These are phyloP conservation scores for Pseudogymnoascus sp. DNA, from an alignment of 2,329 filamentous ascomycete species.

Conservation along the genomic window DNA sequence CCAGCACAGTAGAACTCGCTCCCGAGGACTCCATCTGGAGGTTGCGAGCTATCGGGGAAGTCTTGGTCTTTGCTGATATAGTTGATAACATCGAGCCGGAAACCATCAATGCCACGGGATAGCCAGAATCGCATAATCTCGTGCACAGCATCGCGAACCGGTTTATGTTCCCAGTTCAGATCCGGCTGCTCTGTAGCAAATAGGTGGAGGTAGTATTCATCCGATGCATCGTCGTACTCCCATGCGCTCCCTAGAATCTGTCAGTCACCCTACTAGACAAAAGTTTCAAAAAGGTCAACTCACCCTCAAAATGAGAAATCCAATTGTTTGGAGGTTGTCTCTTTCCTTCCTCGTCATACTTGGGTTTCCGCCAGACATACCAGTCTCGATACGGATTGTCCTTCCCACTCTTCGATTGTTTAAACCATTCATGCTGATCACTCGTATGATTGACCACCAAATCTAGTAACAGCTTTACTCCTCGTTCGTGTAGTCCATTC, in stretches of 20 bases:
- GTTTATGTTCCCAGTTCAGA: conserved; percentile 61
- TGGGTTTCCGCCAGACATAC: conserved; percentile 54
- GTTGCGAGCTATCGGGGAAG: conserved; percentile 43
- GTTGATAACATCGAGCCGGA: conserved; percentile 57
- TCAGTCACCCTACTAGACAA: not conserved
- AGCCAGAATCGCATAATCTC: conserved; percentile 63
- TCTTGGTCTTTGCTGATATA: conserved; percentile 50
- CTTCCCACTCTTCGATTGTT: conserved; percentile 41
- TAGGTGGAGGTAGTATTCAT: conserved; percentile 45
- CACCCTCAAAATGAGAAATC: conserved; percentile 35
- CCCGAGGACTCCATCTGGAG: conserved; percentile 35
- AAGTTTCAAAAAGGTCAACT: conserved; percentile 32
- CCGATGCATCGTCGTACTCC: conserved; percentile 39
- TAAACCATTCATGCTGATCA: conserved; percentile 45
- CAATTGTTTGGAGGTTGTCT: conserved; percentile 52
- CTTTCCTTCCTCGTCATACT: conserved; percentile 43
- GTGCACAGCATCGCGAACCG: conserved; percentile 56
- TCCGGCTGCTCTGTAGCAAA: conserved; percentile 62
- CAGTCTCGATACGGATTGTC: conserved; percentile 45
- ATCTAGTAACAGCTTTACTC: conserved; percentile 58
- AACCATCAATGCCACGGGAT: conserved; percentile 50
- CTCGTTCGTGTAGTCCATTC: conserved; percentile 44
- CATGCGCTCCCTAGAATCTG: conserved; percentile 33
- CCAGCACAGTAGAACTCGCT: conserved; percentile 49
- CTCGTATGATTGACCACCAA: conserved; percentile 60